These are phyloP conservation scores for Clarireedia hainanense DNA, from an alignment of 2,329 filamentous ascomycete species.

Conservation along the genomic window DNA sequence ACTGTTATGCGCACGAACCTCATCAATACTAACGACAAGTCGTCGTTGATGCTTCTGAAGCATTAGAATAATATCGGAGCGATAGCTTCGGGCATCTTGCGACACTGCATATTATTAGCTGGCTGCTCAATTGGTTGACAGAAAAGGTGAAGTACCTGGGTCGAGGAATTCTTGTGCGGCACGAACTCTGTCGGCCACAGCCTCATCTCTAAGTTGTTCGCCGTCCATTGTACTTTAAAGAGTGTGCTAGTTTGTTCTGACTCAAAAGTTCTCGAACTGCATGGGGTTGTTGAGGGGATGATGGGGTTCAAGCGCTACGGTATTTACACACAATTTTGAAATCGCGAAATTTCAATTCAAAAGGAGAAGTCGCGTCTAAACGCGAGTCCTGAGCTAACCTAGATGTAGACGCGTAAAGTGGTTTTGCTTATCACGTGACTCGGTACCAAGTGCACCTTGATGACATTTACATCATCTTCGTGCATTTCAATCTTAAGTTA, in stretches of 20 bases:
- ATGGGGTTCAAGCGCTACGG: background rate
- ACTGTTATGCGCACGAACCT: conserved; percentile 78
- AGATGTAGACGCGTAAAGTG: conserved; percentile 4
- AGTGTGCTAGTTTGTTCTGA: background rate
- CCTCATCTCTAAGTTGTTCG: conserved; percentile 74
- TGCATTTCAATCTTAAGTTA: too few relatives aligned
- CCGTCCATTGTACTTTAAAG: conserved; percentile 47
- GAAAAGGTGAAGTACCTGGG: conserved; percentile 55
- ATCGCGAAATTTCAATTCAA: conserved; percentile 7
- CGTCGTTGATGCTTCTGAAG: conserved; percentile 59
- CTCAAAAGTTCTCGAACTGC: background rate
- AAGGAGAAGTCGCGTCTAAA: conserved; percentile 3
- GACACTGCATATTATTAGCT: conserved; percentile 16
- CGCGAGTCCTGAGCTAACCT: background rate
- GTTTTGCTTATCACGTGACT: background rate
- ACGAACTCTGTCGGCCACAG: conserved; percentile 73
- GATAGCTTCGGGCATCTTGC: conserved; percentile 54
- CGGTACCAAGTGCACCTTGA: background rate
- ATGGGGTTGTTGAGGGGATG: background rate
- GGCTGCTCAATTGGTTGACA: conserved; percentile 17
- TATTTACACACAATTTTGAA: background rate
- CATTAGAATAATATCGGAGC: conserved; percentile 79
- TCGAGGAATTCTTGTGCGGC: conserved; percentile 90
- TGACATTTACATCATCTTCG: background rate
- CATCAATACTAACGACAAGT: conserved; percentile 72